Conservation (phyloP, 73 alveolate genomes). For the Paramecium sonneborni region DNA sequence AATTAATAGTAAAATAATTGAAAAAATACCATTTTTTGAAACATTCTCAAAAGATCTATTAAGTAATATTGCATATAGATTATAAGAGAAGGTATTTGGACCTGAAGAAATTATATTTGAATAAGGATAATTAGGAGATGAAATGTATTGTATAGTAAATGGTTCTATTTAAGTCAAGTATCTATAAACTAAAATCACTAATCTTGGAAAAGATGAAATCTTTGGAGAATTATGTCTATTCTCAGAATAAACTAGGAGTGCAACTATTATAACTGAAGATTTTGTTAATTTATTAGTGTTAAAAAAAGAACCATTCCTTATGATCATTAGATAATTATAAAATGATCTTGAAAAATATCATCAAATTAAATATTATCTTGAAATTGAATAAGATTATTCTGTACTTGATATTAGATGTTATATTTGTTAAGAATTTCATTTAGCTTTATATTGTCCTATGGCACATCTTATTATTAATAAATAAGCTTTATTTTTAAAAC, state of each 20-base stretch:
- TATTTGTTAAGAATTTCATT: neutral
- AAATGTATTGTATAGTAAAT: neutral
- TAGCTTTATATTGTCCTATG: constrained; percentile 22
- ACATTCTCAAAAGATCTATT: neutral
- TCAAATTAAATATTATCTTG: neutral
- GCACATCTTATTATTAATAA: neutral
- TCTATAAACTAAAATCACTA: neutral
- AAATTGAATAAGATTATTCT: constrained; percentile 1
- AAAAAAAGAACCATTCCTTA: neutral
- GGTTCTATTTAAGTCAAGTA: neutral
- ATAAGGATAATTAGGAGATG: constrained; percentile 13
- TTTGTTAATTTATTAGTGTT: constrained; percentile 2
- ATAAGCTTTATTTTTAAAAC: neutral
- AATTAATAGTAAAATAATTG: neutral
- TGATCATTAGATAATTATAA: neutral
- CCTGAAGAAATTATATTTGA: constrained; percentile 15
- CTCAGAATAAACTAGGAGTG: neutral
- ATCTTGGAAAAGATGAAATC: neutral
- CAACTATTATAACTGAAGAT: neutral
- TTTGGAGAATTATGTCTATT: constrained; percentile 14
- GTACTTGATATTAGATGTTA: neutral
- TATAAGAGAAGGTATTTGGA: neutral
- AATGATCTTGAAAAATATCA: constrained; percentile 26
- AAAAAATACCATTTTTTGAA: constrained; percentile 1
- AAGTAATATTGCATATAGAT: neutral